Evolutionary conservation across 495 filamentous ascomycete species (phyloP), one percentile per base, ranked within the genome.

Genomic region (Lentithecium fluviatile): DNA sequence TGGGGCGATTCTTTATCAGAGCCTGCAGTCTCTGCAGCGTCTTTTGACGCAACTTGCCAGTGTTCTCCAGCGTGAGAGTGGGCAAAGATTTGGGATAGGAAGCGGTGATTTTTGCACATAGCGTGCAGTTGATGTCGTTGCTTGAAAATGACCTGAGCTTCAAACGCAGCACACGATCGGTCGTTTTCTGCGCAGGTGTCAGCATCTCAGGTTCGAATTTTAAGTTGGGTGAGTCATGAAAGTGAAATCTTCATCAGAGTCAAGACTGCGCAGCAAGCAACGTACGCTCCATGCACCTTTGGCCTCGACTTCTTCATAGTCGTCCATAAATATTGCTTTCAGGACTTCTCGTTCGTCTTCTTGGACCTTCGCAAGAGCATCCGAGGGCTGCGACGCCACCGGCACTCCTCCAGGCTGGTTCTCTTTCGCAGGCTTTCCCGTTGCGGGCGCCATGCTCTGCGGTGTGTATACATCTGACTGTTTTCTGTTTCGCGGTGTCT

Each of bases 1-100:
- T 90, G 2, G 89, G 88, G 67, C 86, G 87, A 3, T 77, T 82
- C 53, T 81, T 83, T 52, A 91, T 70, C 47, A 89, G 83, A 46
- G 86, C 83, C 62, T 87, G 80, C 23, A 95, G 82, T 70, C 83
- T 85, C 52, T 82, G 83, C 56, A 75, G 80, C 13, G 84, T 85
- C 46, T 80, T 83, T 65, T 84, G 83, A 53, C 82, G 83, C 47
- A 95, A 72, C 23, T 80, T 76, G 29, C 74, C 73, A 32, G 83
- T 79, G 55, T 86, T 78, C 48, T 85, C 85, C n/a, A 95, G 68
- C 8, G 78, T 83, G 4, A 98, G 70, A 29, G 88, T 78, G 2
- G 94, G 94, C 2, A 82, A 72, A 15, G 90, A 88, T 72, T 93
- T 96, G 7, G 95, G 95, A 73, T 98, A 98, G 0, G 94, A 97